Base-by-base conservation (phyloP, 176 grass and related monocot genomes). In the Saccharum spontaneum region DNA sequence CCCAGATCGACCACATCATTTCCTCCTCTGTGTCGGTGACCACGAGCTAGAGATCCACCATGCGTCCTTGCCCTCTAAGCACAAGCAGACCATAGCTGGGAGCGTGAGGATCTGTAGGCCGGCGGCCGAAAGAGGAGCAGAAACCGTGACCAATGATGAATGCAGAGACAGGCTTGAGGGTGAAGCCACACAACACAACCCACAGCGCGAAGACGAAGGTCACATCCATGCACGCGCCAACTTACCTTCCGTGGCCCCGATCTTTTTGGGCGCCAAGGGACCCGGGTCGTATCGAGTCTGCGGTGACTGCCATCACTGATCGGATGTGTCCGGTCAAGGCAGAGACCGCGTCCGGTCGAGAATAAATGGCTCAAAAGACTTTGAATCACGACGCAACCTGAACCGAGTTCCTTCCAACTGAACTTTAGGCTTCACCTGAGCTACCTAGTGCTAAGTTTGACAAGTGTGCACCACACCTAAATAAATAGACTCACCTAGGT, bases 41-140 rank as follows among this genome's bases (percentile, higher is more conserved):
- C 30, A 69, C 30, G 45, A 52, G 1, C 26, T 5, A 22, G 50
- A 54, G 50, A 54, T 54, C 50, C 17, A 54, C 50, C 50, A 52
- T 59, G 17, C 43, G 23, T 37, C 4, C 52, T 15, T 77, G 75
- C 22, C 50, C 30, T 57, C 31, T 16, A 43, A 17, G 30, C 30
- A 67, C 14, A 59, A 59, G 55, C 55, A 59, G 7, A 10, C 22
- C 18, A 57, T 9, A 7, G 10, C 4, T 28, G 24, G 60, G n/a
- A 62, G 6, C 20, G 7, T 50, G 15, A 17, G 57, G n/a, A 64
- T 33, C 62, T 64, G 1, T 31, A 16, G 62, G 44, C 24, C 26
- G 55, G 76, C 37, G 13, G 76, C 76, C 76, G 57, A 79, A 69
- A 81, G 79, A 16, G 41, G 10, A 39, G 33, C 18, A 81, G 64